These are phyloP conservation scores for Spatholobus suberectus DNA, from an alignment of 306 rosid species.

Conservation along the genomic window DNA sequence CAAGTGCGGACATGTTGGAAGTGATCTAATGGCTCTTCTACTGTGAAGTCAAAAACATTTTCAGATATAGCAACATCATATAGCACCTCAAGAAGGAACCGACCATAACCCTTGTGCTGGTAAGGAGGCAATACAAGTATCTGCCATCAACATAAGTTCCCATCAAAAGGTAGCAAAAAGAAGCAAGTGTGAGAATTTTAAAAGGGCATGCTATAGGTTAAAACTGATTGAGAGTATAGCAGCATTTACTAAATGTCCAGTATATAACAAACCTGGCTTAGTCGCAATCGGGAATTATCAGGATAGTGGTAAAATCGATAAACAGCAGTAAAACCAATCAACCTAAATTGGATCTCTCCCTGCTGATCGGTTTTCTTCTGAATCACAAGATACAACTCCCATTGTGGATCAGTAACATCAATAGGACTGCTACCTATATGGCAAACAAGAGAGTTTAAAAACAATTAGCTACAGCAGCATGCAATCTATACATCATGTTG, in stretches of 20 bases:
- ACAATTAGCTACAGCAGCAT: background rate
- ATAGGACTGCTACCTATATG: conserved; percentile 89
- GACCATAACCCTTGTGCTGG: conserved; percentile 90
- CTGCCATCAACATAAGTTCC: conserved; percentile 50
- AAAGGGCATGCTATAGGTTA: background rate
- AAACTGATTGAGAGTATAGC: conserved; percentile 4
- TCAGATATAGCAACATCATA: conserved; percentile 72
- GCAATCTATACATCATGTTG: background rate
- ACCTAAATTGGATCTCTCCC: conserved; percentile 51
- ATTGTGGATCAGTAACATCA: conserved; percentile 76
- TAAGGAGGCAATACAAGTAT: conserved; percentile 83
- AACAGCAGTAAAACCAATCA: conserved; percentile 85
- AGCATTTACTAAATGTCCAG: conserved; percentile 30
- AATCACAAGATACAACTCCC: conserved; percentile 85
- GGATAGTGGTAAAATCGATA: conserved; percentile 95
- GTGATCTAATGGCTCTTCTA: conserved; percentile 91
- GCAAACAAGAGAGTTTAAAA: conserved; percentile 10
- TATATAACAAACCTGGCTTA: conserved; percentile 72
- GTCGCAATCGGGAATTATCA: conserved; percentile 74
- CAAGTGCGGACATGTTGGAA: conserved; percentile 85
- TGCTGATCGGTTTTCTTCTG: conserved; percentile 64
- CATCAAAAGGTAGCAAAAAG: conserved; percentile 22
- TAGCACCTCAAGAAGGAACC: conserved; percentile 75
- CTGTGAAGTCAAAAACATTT: conserved; percentile 77
- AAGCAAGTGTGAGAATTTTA: conserved; percentile 4